These are phyloP conservation scores for Licmophora abbreviata DNA, from an alignment of 108 stramenopile genomes.

Conservation along the genomic window DNA sequence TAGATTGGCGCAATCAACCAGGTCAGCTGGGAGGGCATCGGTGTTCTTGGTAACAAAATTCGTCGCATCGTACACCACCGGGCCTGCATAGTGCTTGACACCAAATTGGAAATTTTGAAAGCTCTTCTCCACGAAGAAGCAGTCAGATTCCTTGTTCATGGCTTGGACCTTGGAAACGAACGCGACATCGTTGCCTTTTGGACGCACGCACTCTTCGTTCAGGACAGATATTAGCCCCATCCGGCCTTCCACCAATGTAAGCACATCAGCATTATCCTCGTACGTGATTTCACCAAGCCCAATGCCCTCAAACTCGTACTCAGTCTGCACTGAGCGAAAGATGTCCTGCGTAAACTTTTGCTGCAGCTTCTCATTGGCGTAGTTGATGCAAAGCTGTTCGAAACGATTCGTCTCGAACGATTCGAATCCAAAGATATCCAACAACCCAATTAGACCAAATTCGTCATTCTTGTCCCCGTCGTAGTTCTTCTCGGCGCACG, in stretches of 20 bases:
- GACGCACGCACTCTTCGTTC: slow-evolving; percentile 94
- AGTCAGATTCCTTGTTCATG: slow-evolving; percentile 55
- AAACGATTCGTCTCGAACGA: slow-evolving; percentile 83
- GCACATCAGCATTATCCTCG: slow-evolving; percentile 90
- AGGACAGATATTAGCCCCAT: slow-evolving; percentile 91
- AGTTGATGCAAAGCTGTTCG: slow-evolving; percentile 96
- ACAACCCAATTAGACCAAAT: slow-evolving; percentile 65
- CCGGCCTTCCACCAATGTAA: slow-evolving; percentile 90
- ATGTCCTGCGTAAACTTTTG: slow-evolving; percentile 83
- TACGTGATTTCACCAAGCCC: slow-evolving; percentile 80
- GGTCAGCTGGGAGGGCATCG: slow-evolving; percentile 76
- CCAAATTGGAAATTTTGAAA: slow-evolving; percentile 73
- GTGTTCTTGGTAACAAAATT: slow-evolving; percentile 76
- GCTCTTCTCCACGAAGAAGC: slow-evolving; percentile 44
- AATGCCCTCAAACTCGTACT: slow-evolving; percentile 94
- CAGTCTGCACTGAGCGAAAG: slow-evolving; percentile 66
- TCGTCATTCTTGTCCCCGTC: slow-evolving; percentile 8
- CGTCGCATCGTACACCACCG: slow-evolving; percentile 75
- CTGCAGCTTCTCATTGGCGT: slow-evolving; percentile 95
- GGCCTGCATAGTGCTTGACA: slow-evolving; percentile 86
- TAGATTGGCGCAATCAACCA: slow-evolving; percentile 48
- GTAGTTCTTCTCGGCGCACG: slow-evolving; percentile 55
- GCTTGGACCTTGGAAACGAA: slow-evolving; percentile 78
- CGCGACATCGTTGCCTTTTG: slow-evolving; percentile 76
- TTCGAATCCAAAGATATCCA: slow-evolving; percentile 98